Conservation (phyloP, 169 alveolate species). For the Cyclospora cayetanensis region DNA sequence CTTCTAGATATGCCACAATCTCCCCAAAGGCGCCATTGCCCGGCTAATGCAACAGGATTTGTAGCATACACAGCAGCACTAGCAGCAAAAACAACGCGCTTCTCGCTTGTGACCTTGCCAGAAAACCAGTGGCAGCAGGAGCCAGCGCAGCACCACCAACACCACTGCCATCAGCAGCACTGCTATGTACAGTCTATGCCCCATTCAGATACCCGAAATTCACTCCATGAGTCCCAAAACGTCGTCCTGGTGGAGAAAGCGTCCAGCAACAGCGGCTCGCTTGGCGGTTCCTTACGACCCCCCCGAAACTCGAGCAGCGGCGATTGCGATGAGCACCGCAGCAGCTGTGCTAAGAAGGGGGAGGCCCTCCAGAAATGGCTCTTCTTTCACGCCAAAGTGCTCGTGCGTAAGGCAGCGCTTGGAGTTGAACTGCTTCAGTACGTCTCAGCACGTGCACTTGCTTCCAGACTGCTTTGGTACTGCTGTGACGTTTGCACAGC, state of each 20-base stretch:
- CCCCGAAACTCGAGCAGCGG: not conserved
- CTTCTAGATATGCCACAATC: too few relatives aligned
- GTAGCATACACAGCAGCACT: not conserved
- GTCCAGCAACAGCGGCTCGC: not conserved
- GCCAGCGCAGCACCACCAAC: too few relatives aligned
- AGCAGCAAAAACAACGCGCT: not conserved
- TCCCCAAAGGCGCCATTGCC: not conserved
- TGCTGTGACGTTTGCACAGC: not conserved
- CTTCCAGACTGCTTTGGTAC: not conserved
- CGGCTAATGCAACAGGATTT: not conserved
- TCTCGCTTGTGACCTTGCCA: too few relatives aligned
- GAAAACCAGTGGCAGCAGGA: too few relatives aligned
- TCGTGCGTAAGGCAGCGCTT: not conserved
- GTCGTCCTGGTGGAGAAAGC: too few relatives aligned
- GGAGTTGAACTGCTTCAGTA: not conserved
- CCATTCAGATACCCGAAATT: too few relatives aligned
- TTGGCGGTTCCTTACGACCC: not conserved
- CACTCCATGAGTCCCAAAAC: too few relatives aligned
- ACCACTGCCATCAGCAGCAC: too few relatives aligned
- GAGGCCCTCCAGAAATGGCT: not conserved
- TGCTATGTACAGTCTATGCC: too few relatives aligned
- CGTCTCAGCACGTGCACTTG: not conserved
- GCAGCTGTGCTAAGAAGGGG: not conserved
- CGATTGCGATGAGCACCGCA: not conserved
- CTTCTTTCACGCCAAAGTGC: not conserved